A percentile compares a stretch with the other conserved stretches of the same genome.
phyloP scores from a whole-genome alignment of 2,329 filamentous ascomycete species.

The Verticillium klebahnii region DNA sequence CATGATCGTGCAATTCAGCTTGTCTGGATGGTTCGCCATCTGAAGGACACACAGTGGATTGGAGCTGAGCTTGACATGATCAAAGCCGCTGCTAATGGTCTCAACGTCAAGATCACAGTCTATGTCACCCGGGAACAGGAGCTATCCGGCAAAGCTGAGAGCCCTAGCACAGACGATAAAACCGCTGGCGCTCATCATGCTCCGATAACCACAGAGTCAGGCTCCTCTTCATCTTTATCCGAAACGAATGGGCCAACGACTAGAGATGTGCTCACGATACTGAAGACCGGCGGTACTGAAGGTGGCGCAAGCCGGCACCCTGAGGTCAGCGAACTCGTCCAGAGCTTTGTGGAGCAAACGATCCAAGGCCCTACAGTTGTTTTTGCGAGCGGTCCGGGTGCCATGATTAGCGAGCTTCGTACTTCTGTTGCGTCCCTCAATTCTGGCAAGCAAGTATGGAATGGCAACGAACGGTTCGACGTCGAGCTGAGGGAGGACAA shows the following conservation, averaged over 20 bases:
- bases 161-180: slow-evolving; percentile 9
- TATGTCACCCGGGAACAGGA: slow-evolving; percentile 26
- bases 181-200: background rate
- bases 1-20: slow-evolving; percentile 49
- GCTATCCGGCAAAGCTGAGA: slow-evolving; percentile 1
- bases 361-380: slow-evolving; percentile 46
- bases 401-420: slow-evolving; percentile 54
- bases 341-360: slow-evolving; percentile 41
- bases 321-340: slow-evolving; percentile 40
- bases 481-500: slow-evolving; percentile 57
- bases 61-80: slow-evolving; percentile 49
- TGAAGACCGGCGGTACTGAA: background rate
- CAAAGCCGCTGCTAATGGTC: slow-evolving; percentile 37
- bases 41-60: slow-evolving; percentile 54
- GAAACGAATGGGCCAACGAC: slow-evolving; percentile 5
- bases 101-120: slow-evolving; percentile 57
- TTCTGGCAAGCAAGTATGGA: slow-evolving; percentile 48
- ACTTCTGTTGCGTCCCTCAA: slow-evolving; percentile 48
- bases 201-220: background rate
- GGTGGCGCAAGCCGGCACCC: slow-evolving; percentile 28
- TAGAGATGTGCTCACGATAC: background rate
- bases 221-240: slow-evolving; percentile 11
- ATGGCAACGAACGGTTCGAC: slow-evolving; percentile 49
- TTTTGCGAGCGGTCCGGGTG: slow-evolving; percentile 54
- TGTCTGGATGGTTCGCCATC: slow-evolving; percentile 58